phyloP scores from a whole-genome alignment of 1,284 basidiomycete genomes.

The Ustilago crameri region DNA sequence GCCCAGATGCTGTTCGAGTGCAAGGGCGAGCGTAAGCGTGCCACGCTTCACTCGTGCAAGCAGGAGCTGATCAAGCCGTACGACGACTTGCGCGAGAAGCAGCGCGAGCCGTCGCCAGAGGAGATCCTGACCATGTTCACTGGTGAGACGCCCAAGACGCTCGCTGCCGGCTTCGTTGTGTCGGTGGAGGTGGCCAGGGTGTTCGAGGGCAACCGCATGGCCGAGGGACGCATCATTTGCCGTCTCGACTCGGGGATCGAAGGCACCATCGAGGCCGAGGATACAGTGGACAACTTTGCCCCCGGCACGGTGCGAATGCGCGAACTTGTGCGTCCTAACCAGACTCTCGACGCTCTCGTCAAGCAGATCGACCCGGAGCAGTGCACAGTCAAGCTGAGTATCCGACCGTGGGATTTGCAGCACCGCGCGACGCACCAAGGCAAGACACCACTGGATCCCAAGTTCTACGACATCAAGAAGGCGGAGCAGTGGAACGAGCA shows the following conservation, averaged over 20 bases:
- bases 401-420: slow-evolving; percentile 77
- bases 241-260: slow-evolving; percentile 88
- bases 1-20: slow-evolving; percentile 79
- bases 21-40: slow-evolving; percentile 71
- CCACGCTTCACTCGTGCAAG: slow-evolving; percentile 78
- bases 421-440: slow-evolving; percentile 77
- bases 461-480: slow-evolving; percentile 77
- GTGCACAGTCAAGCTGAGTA: slow-evolving; percentile 81
- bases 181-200: slow-evolving; percentile 80
- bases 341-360: slow-evolving; percentile 84
- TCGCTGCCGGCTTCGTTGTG: slow-evolving; percentile 83
- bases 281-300: slow-evolving; percentile 53
- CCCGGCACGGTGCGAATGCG: slow-evolving; percentile 52
- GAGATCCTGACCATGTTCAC: slow-evolving; percentile 95
- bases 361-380: slow-evolving; percentile 76
- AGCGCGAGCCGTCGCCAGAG: slow-evolving; percentile 78
- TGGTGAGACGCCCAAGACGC: slow-evolving; percentile 85
- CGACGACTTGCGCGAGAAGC: slow-evolving; percentile 79
- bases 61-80: slow-evolving; percentile 88
- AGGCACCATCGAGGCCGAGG: slow-evolving; percentile 62
- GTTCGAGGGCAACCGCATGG: slow-evolving; percentile 46
- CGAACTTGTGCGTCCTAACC: slow-evolving; percentile 71
- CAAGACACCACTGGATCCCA: slow-evolving; percentile 74
- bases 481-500: slow-evolving; percentile 79
- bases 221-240: slow-evolving; percentile 71